Evolutionary conservation across 495 filamentous ascomycete species (phyloP), one percentile per base, ranked within the genome.

Genomic region (Usnea hakonensis): DNA sequence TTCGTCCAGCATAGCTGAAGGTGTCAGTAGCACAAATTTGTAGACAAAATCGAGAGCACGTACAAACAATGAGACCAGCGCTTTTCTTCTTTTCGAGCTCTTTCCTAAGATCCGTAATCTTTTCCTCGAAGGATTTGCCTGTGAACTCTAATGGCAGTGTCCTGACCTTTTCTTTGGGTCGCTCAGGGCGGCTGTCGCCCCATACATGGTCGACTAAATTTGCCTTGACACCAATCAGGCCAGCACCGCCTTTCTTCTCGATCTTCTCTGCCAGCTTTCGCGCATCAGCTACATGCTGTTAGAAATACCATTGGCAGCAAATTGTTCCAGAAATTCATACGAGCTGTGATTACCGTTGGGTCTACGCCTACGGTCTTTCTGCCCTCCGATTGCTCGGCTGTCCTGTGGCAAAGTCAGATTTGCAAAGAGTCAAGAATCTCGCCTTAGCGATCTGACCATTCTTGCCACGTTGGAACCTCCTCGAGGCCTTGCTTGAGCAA

Each of bases 391-490:
- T 96, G 87, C 58, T 94, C 88, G 46, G 86, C 87, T 26, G 88
- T 80, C 85, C 85, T 88, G 66, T 52, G 40, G 55, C 38, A 57
- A 30, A 23, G 52, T 77, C 63, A 77, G 70, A 61, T 17, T 13
- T 33, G 16, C 33, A 14, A 41, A 46, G 32, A 32, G 28, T 11
- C 37, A 21, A 28, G 23, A 53, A 16, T 4, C 14, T 3, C 4
- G 11, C 35, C 17, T 55, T 0, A 17, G 14, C 16, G 8, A 30
- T 57, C 60, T 38, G 81, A 88, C 95, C 95, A 99, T 74, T 99
- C 95, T 73, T 96, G 91, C 90, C 94, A 97, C 4, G 93, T 97
- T 9, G 90, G 93, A 33, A 97, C 91, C 72, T 95, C 91, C 67
- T 91, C 88, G 21, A 96, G 75, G 8, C 95, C 95, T 69, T 93